phyloP scores from a whole-genome alignment of 2,329 filamentous ascomycete species.

The Stemphylium lycopersici region DNA sequence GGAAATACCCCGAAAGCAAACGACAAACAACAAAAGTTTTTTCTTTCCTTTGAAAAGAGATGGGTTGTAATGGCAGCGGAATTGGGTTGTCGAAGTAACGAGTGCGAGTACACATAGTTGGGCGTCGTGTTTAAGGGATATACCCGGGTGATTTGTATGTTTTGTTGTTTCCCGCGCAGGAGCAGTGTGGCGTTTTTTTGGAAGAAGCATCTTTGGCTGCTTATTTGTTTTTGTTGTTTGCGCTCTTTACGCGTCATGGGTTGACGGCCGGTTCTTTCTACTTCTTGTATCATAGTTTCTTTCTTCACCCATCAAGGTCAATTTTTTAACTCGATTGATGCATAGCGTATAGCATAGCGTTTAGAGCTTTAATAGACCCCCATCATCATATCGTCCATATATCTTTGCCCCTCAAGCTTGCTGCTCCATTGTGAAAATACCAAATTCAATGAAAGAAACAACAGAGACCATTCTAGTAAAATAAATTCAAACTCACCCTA shows the following conservation, averaged over 20 bases:
- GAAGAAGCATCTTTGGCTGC: not conserved
- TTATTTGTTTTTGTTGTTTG: not conserved
- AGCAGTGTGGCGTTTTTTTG: not conserved
- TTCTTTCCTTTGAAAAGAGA: not conserved
- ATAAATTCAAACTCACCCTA: constrained; percentile 44
- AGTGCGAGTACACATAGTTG: constrained; percentile 13
- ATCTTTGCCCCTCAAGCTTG: too few relatives aligned
- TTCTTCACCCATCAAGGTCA: not conserved
- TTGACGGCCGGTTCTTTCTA: constrained; percentile 6
- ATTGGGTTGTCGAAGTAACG: constrained; percentile 3
- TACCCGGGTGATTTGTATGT: constrained; percentile 9
- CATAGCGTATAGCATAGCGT: constrained; percentile 7
- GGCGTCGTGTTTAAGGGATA: constrained; percentile 12
- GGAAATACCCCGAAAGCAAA: not conserved
- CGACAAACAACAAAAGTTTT: not conserved
- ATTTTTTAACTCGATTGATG: not conserved
- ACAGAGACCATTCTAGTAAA: not conserved
- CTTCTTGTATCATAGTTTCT: constrained; percentile 12
- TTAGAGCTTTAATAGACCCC: constrained; percentile 9
- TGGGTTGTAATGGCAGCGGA: constrained; percentile 15
- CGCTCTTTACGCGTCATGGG: not conserved
- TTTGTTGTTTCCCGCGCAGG: not conserved
- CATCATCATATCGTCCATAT: not conserved
- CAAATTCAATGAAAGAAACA: constrained; percentile 6
- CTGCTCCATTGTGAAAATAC: not conserved